Percentiles rank a stretch among this genome's conserved stretches.
These are phyloP conservation scores for Cubamyces sp. DNA, from an alignment of 768 basidiomycete species.

Conservation along the genomic window DNA sequence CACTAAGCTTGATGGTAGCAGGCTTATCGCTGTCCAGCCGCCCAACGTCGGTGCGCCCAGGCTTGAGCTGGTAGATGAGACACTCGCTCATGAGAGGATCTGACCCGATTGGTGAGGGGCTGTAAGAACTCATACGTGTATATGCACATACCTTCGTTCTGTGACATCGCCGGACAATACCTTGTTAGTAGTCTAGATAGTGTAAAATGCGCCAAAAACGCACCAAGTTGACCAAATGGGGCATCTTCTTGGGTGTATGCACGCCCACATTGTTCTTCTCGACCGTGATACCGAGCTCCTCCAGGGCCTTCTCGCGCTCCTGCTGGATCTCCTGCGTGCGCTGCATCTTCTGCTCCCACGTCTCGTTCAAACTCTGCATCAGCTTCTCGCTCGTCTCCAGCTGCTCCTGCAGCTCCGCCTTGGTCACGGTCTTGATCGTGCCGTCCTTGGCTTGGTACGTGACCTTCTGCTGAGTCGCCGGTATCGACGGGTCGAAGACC, in stretches of 20 bases:
- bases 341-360: conserved; percentile 93
- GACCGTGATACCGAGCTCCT: conserved; percentile 96
- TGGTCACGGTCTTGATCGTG: conserved; percentile 92
- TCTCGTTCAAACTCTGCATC: conserved; percentile 92
- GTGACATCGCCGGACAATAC: background rate
- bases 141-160: conserved; percentile 71
- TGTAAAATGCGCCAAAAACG: conserved; percentile 35
- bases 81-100: conserved; percentile 98
- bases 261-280: conserved; percentile 97
- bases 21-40: conserved; percentile 80
- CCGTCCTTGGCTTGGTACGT: conserved; percentile 94
- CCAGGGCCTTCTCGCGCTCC: conserved; percentile 95
- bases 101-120: conserved; percentile 32
- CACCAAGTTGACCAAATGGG: conserved; percentile 91
- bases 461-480: conserved; percentile 93
- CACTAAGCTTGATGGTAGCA: conserved; percentile 90
- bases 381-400: conserved; percentile 94
- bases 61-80: conserved; percentile 90
- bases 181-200: background rate
- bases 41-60: conserved; percentile 87
- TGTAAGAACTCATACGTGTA: too few relatives aligned
- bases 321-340: conserved; percentile 94
- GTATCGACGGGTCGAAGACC: conserved; percentile 83
- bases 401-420: conserved; percentile 97
- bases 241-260: conserved; percentile 98